Evolutionary conservation across 352 stramenopile species (phyloP).

Genomic region (Phytophthora ramorum): DNA sequence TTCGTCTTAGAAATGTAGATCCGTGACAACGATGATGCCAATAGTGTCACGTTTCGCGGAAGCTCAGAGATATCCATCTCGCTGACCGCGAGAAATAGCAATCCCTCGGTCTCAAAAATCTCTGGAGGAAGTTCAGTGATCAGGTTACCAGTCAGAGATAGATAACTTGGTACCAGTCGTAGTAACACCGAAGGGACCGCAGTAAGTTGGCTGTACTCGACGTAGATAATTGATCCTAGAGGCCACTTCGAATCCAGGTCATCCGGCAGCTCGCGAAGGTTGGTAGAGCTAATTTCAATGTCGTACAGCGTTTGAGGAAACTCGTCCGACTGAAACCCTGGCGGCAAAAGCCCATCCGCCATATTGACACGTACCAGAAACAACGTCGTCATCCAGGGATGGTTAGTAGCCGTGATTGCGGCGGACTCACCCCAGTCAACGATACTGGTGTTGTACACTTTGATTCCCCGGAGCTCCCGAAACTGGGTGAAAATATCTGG

Average conservation of each 20-base stretch:
- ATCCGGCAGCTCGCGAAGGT: constrained; percentile 39
- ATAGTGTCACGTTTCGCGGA: constrained; percentile 22
- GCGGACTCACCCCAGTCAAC: constrained; percentile 30
- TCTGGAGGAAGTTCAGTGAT: constrained; percentile 24
- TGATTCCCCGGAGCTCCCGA: constrained; percentile 32
- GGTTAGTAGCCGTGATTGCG: constrained; percentile 22
- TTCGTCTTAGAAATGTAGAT: constrained; percentile 18
- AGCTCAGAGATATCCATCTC: constrained; percentile 23
- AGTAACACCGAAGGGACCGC: constrained; percentile 20
- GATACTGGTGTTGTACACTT: constrained; percentile 54
- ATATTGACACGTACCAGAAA: constrained; percentile 48
- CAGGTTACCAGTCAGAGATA: constrained; percentile 39
- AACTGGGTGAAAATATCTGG: constrained; percentile 35
- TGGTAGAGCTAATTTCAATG: constrained; percentile 51
- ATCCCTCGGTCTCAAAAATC: constrained; percentile 26
- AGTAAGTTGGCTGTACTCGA: constrained; percentile 32
- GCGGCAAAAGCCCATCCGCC: constrained; percentile 35
- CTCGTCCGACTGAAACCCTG: constrained; percentile 38
- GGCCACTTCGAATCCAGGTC: constrained; percentile 48
- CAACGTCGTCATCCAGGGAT: constrained; percentile 36
- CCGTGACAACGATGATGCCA: constrained; percentile 8
- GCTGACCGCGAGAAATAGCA: constrained; percentile 24
- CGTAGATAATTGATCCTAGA: constrained; percentile 17
- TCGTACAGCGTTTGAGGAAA: constrained; percentile 44
- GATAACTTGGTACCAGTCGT: constrained; percentile 19